A percentile compares a stretch with the other conserved stretches of the same genome.
These are phyloP conservation scores for Selaginella tamariscina DNA, from an alignment of 75 land plant genomes.

Conservation along the genomic window DNA sequence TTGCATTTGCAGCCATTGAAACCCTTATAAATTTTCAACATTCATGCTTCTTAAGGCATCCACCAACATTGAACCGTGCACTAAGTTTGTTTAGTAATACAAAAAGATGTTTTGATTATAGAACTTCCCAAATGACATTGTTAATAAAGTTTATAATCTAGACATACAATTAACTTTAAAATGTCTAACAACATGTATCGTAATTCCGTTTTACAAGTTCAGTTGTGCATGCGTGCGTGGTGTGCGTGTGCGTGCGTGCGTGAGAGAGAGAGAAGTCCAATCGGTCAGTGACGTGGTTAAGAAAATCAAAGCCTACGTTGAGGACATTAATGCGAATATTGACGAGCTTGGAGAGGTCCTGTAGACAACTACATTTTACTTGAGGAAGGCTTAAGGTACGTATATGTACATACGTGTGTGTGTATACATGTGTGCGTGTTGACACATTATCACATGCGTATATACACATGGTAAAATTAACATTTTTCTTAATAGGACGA, in stretches of 20 bases:
- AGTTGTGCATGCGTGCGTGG: background rate
- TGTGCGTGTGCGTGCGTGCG: slow-evolving; percentile 10
- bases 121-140: no score
- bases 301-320: slow-evolving; percentile 61
- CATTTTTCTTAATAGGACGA: slow-evolving; percentile 67
- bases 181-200: background rate
- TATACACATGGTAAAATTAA: no score
- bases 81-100: no score
- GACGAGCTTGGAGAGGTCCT: slow-evolving; percentile 77
- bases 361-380: slow-evolving; percentile 79
- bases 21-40: no score
- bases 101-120: no score
- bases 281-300: slow-evolving; percentile 48
- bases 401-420: background rate
- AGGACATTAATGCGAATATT: slow-evolving; percentile 65
- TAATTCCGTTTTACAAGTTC: slow-evolving; percentile 56
- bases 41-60: no score
- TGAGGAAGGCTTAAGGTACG: slow-evolving; percentile 27
- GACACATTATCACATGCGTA: no score
- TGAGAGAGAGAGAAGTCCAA: no score
- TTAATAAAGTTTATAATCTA: slow-evolving; percentile 7
- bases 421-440: background rate
- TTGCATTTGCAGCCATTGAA: no score
- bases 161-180: background rate
- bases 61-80: no score